Base-by-base conservation (phyloP, 2,329 filamentous ascomycete species). In the Trichoderma afroharzianum region DNA sequence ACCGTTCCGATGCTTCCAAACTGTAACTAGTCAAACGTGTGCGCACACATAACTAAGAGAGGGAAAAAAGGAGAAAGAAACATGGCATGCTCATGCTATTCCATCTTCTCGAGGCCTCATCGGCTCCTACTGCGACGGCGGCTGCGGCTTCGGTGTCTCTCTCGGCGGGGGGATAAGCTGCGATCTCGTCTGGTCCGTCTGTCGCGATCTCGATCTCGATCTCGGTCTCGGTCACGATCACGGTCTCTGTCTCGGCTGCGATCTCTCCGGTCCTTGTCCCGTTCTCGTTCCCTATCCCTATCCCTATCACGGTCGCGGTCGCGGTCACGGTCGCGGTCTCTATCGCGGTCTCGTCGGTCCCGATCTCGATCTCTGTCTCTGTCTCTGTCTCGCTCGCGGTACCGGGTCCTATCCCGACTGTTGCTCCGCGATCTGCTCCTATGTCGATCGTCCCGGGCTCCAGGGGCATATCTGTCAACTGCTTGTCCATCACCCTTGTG, bases 381-480 rank as follows among this genome's bases (percentile, higher is more conserved):
- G 24, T 76, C 75, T 2, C 81, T 71, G n/a, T 80, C 77, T 26
- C 79, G 76, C 32, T 82, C 79, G 6, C 80, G 72, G n/a, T 81
- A 81, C 24, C 83, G 82, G 79, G 30, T 77, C 70, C 81, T 78
- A 57, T 80, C 80, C 11, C 78, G 74, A 58, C 79, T 81, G 15
- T 80, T 76, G 72, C 79, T 81, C 18, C 79, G 77, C 53, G 82
- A 82, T 36, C 78, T 78, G 70, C 79, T 83, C 39, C 79, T 77
- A 26, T 80, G 78, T 26, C 82, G 77, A 15, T 82, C 81, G 12
- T 83, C 81, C 18, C 85, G 82, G 33, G 82, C 85, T 71, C 78
- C 79, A 28, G 84, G 85, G 64, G 82, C 82, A 73, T 87, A 87
- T 26, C 85, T 82, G 75, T 87, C 85, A 73, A 79, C 77, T 59